Percentiles rank a stretch among this genome's conserved stretches.
Conservation (phyloP, 768 basidiomycete genomes). For the Boletus insuetus region DNA sequence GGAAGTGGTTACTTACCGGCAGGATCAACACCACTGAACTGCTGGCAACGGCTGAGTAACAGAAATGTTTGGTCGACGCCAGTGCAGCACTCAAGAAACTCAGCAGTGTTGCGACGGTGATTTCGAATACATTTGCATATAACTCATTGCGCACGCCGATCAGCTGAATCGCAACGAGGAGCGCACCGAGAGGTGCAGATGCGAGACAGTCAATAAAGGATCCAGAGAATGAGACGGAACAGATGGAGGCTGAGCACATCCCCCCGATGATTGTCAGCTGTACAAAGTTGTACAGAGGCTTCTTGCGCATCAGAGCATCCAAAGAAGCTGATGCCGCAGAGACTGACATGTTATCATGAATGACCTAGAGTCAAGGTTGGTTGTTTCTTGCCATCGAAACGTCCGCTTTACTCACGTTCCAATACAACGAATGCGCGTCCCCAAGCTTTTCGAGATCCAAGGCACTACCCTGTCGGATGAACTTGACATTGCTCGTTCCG, state of each 20-base stretch:
- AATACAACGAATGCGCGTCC: conserved; percentile 69
- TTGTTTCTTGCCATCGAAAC: not conserved
- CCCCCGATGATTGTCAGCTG: conserved; percentile 71
- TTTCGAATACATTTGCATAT: conserved; percentile 80
- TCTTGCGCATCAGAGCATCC: conserved; percentile 69
- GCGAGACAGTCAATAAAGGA: conserved; percentile 75
- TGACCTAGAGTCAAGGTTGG: conserved; percentile 47
- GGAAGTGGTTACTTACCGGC: conserved; percentile 44
- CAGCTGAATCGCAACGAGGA: conserved; percentile 72
- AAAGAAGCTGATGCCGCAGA: conserved; percentile 67
- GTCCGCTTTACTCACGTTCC: conserved; percentile 47
- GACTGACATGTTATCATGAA: conserved; percentile 78
- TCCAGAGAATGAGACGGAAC: conserved; percentile 68
- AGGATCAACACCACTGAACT: conserved; percentile 78
- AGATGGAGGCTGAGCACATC: conserved; percentile 73
- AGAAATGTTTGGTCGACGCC: conserved; percentile 64
- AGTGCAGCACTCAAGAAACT: conserved; percentile 79
- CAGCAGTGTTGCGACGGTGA: conserved; percentile 74
- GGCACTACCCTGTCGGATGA: conserved; percentile 68
- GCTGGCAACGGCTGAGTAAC: conserved; percentile 79
- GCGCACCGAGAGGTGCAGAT: conserved; percentile 70
- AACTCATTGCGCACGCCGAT: conserved; percentile 72
- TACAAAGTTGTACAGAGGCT: conserved; percentile 58
- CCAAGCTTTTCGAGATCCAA: conserved; percentile 77
- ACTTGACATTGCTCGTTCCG: conserved; percentile 77